Conservation (phyloP, 129 eudicot genomes). For the Pulicaria dysenterica region DNA sequence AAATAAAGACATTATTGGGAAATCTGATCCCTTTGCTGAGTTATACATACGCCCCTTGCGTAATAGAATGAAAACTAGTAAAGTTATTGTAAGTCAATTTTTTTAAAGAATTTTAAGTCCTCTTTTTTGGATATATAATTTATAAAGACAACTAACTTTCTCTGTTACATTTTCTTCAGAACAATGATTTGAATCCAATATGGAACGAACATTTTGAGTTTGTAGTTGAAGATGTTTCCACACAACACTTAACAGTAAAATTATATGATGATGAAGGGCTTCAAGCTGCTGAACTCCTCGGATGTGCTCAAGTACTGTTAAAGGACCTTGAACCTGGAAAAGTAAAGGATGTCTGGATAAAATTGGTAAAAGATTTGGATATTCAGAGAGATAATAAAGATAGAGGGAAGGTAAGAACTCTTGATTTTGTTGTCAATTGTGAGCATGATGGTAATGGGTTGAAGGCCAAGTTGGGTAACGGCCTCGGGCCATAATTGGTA, state of each 20-base stretch:
- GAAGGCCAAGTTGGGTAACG: not conserved
- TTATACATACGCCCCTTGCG: slow-evolving; percentile 79
- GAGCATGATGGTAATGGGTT: slow-evolving; percentile 5
- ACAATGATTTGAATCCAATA: slow-evolving; percentile 85
- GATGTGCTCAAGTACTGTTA: slow-evolving; percentile 79
- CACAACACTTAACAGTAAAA: slow-evolving; percentile 86
- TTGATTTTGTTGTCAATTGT: slow-evolving; percentile 1
- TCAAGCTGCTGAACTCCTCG: slow-evolving; percentile 87
- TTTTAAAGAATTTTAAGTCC: not conserved
- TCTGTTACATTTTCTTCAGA: slow-evolving; percentile 43
- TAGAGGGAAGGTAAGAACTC: slow-evolving; percentile 75
- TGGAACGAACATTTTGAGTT: slow-evolving; percentile 99
- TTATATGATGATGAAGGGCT: slow-evolving; percentile 85
- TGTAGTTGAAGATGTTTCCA: slow-evolving; percentile 76
- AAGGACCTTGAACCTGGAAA: slow-evolving; percentile 85
- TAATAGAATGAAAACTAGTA: slow-evolving; percentile 69
- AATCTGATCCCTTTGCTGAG: slow-evolving; percentile 89
- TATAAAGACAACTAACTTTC: not conserved
- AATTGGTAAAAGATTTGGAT: slow-evolving; percentile 93
- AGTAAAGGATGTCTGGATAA: slow-evolving; percentile 90
- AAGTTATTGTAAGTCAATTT: slow-evolving; percentile 66
- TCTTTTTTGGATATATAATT: not conserved
- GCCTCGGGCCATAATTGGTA: not conserved
- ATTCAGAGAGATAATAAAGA: slow-evolving; percentile 85
- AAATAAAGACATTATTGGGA: slow-evolving; percentile 89